Conservation (phyloP, 345 rosid species). For the Citrus glauca region DNA sequence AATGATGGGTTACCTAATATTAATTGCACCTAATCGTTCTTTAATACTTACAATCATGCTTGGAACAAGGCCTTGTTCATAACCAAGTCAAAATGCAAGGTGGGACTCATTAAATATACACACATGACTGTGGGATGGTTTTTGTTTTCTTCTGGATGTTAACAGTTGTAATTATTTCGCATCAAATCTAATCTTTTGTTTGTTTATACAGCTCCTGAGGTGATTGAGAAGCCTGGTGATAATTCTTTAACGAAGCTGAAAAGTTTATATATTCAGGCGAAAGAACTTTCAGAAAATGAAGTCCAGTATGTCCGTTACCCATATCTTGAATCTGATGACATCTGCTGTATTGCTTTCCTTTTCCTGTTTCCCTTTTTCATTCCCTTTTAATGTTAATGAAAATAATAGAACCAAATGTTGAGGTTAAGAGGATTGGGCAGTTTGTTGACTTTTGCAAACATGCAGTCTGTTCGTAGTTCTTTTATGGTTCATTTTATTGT, state of each 20-base stretch:
- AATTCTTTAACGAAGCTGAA: conserved; percentile 58
- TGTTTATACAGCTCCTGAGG: conserved; percentile 72
- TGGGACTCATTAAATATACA: not conserved
- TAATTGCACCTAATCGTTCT: not conserved
- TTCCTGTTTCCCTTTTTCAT: not conserved
- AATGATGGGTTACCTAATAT: not conserved
- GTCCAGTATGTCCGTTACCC: conserved; percentile 41
- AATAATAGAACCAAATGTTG: not conserved
- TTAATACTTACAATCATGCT: not conserved
- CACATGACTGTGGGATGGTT: not conserved
- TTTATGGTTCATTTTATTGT: not conserved
- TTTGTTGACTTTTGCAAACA: not conserved
- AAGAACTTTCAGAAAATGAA: conserved; percentile 88
- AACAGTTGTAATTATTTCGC: conserved; percentile 2
- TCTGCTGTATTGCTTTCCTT: not conserved
- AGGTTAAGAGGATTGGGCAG: not conserved
- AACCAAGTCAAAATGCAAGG: not conserved
- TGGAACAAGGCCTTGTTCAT: not conserved
- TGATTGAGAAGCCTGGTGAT: conserved; percentile 93
- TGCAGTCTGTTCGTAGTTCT: not conserved
- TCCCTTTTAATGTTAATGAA: not conserved
- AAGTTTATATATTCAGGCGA: conserved; percentile 58
- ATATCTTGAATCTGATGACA: not conserved
- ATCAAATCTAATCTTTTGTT: conserved; percentile 13
- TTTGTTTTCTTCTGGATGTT: not conserved